Evolutionary conservation across 2,329 filamentous ascomycete species (phyloP), one percentile per base, ranked within the genome.

Genomic region (Rhinocladiella mackenziei): DNA sequence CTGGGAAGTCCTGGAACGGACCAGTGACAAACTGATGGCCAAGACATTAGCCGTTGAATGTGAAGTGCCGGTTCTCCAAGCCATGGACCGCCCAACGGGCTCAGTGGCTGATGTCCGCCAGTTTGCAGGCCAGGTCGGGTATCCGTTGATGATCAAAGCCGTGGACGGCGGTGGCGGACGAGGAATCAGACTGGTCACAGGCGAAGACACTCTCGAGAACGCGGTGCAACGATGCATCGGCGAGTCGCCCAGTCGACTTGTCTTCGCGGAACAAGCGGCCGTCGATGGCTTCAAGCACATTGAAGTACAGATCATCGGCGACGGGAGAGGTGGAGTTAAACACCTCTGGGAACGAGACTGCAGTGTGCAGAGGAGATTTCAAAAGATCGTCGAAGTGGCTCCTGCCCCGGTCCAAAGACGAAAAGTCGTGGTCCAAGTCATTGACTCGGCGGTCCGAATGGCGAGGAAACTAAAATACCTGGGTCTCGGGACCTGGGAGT

Each of bases 401-500:
- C 78, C 77, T 0, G 73, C 74, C n/a, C 62, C 72, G 2, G 62
- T 75, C 1, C 20, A 44, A 3, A 64, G 78, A 53, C 63, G 78
- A 2, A 50, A 43, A 0, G 49, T 78, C 20, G 63, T 80, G 25
- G 64, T 62, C 3, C 62, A 60, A 10, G 69, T 80, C 1, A 76
- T 80, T 25, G 65, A 74, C 17, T 69, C 76, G 18, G 77, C 78
- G 0, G 44, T 81, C 32, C 65, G 58, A 11, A 77, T 78, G 64
- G 75, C 75, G 3, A 65, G 56, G 56, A 62, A 64, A 42, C 69
- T 74, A 38, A 62, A 67, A 3, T 83, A 83, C 58, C 64, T 66
- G 35, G 80, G 75, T 0, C 64, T 83, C 0, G 80, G 80, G 6
- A 83, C 80, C 0, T 81, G 81, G 50, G 80, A 84, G 57, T 83